phyloP scores from a whole-genome alignment of 2,329 filamentous ascomycete genomes.

The Xylariales sp. region DNA sequence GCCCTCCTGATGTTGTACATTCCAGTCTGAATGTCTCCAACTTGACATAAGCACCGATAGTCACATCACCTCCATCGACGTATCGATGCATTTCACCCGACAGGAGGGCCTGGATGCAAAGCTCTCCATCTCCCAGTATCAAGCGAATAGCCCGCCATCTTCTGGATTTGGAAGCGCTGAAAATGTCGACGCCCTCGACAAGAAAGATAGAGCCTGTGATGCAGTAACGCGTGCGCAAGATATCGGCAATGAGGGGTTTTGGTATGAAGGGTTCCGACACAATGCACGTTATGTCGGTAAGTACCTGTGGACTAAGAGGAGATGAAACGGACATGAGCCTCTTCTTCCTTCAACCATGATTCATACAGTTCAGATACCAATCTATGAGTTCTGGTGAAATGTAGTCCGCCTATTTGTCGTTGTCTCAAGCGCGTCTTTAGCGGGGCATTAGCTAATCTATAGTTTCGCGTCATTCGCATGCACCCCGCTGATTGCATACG shows the following conservation, averaged over 20 bases:
- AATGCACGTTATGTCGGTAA: conserved; percentile 24
- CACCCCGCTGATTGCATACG: neutral
- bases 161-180: conserved; percentile 29
- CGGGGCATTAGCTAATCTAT: neutral
- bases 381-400: neutral
- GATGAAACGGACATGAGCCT: conserved; percentile 1
- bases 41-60: conserved; percentile 44
- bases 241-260: conserved; percentile 40
- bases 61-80: conserved; percentile 40
- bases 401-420: neutral
- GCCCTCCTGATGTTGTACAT: conserved; percentile 4
- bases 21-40: conserved; percentile 37
- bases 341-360: neutral
- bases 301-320: neutral
- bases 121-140: conserved; percentile 46
- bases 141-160: conserved; percentile 42
- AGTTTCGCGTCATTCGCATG: neutral
- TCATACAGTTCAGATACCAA: neutral
- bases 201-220: conserved; percentile 44
- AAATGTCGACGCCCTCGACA: conserved; percentile 39
- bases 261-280: conserved; percentile 24
- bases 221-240: conserved; percentile 45
- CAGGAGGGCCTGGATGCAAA: conserved; percentile 51
- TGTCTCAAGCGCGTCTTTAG: neutral
- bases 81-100: conserved; percentile 41